A percentile compares a stretch with the other conserved stretches of the same genome.
phyloP scores from a whole-genome alignment of 2,329 filamentous ascomycete species.

The Colletotrichum sublineola region DNA sequence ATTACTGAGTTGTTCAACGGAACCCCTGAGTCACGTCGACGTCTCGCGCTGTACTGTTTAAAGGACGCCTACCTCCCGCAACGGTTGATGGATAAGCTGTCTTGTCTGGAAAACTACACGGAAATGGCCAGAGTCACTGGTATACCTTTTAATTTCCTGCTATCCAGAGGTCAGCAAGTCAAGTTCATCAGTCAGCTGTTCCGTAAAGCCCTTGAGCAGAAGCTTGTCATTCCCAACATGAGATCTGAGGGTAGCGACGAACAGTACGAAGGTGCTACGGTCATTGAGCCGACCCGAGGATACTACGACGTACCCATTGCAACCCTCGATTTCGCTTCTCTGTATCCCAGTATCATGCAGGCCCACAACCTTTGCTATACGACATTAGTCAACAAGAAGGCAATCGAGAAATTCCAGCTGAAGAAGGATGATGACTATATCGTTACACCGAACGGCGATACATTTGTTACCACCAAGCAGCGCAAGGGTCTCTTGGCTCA shows the following conservation, averaged over 20 bases:
- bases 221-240: slow-evolving; percentile 93
- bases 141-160: slow-evolving; percentile 94
- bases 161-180: slow-evolving; percentile 94
- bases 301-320: slow-evolving; percentile 97
- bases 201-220: slow-evolving; percentile 92
- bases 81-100: slow-evolving; percentile 95
- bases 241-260: slow-evolving; percentile 79
- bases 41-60: slow-evolving; percentile 93
- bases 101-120: slow-evolving; percentile 98
- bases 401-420: slow-evolving; percentile 80
- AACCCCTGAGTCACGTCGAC: slow-evolving; percentile 89
- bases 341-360: slow-evolving; percentile 99
- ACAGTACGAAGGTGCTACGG: slow-evolving; percentile 97
- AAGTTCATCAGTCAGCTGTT: slow-evolving; percentile 98
- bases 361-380: slow-evolving; percentile 99
- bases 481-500: slow-evolving; percentile 93
- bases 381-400: slow-evolving; percentile 84
- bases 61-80: slow-evolving; percentile 98
- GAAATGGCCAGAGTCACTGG: slow-evolving; percentile 99
- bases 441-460: slow-evolving; percentile 92
- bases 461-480: slow-evolving; percentile 89
- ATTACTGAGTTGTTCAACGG: slow-evolving; percentile 99
- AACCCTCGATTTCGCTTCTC: slow-evolving; percentile 97
- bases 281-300: slow-evolving; percentile 93
- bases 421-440: slow-evolving; percentile 96